Conservation (phyloP, 106 monocot species). For the Dioscorea alata region DNA sequence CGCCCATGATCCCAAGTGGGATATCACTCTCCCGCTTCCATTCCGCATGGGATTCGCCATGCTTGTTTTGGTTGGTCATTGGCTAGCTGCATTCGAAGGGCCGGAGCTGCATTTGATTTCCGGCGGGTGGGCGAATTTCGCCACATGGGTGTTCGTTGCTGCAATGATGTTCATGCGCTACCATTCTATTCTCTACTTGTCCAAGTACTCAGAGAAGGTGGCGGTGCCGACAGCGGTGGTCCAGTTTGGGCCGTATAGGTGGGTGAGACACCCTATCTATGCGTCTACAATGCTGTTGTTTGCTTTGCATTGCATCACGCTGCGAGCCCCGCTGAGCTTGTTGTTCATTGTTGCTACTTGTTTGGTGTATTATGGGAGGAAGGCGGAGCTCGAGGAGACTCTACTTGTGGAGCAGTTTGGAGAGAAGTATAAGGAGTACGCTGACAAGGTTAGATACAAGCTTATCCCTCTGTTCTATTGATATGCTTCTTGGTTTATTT, state of each 20-base stretch:
- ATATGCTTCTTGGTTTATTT: constrained; percentile 2
- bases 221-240: constrained; percentile 52
- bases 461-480: constrained; percentile 63
- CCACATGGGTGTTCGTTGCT: constrained; percentile 46
- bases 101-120: constrained; percentile 53
- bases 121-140: constrained; percentile 63
- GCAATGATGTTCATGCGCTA: constrained; percentile 55
- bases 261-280: constrained; percentile 75
- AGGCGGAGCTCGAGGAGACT: constrained; percentile 67
- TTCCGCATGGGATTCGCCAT: constrained; percentile 28
- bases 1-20: constrained; percentile 65
- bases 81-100: constrained; percentile 62
- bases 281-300: constrained; percentile 68
- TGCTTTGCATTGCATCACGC: constrained; percentile 35
- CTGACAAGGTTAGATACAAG: constrained; percentile 66
- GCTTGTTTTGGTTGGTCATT: constrained; percentile 47
- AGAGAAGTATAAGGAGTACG: constrained; percentile 52
- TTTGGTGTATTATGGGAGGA: constrained; percentile 57
- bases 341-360: constrained; percentile 38
- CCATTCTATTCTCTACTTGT: constrained; percentile 58
- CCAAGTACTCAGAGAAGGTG: constrained; percentile 73
- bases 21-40: constrained; percentile 27
- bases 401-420: constrained; percentile 57
- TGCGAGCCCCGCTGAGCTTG: constrained; percentile 60
- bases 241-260: constrained; percentile 76